Percentiles rank a stretch among this genome's conserved stretches.
phyloP scores from a whole-genome alignment of 2,329 filamentous ascomycete species.

The Alternaria conjuncta region DNA sequence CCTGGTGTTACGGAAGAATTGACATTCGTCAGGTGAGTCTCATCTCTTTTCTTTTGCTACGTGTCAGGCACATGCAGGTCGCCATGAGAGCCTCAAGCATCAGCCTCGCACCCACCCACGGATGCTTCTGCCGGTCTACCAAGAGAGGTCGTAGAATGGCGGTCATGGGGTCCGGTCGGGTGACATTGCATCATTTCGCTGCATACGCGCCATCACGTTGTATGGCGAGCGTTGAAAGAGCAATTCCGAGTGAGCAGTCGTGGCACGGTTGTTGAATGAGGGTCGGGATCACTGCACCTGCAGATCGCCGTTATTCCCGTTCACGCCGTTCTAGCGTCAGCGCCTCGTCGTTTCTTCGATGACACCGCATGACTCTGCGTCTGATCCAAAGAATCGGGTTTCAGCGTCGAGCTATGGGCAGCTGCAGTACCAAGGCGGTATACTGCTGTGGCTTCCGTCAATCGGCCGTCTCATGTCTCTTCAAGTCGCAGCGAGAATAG shows the following conservation, averaged over 20 bases:
- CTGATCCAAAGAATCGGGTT: neutral
- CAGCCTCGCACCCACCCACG: neutral
- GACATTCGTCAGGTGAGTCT: conserved; percentile 56
- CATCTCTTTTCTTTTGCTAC: conserved; percentile 8
- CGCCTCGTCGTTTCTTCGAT: conserved; percentile 21
- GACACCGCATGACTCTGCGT: neutral
- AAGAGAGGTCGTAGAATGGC: neutral
- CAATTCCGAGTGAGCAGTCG: neutral
- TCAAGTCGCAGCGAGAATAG: neutral
- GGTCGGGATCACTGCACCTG: conserved; percentile 10
- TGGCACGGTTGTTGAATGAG: conserved; percentile 17
- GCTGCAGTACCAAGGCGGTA: neutral
- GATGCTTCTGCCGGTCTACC: neutral
- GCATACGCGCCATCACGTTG: neutral
- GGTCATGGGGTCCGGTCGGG: neutral
- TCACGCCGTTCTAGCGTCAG: neutral
- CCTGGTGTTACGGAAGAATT: conserved; percentile 54
- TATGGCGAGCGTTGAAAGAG: neutral
- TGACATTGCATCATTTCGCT: neutral
- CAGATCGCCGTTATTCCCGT: conserved; percentile 20
- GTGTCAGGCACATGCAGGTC: conserved; percentile 5
- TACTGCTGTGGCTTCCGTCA: neutral
- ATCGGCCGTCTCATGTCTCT: neutral
- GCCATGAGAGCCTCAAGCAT: neutral
- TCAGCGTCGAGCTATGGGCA: neutral